Conservation (phyloP, 1,284 basidiomycete species). For the Ustilago esculenta region DNA sequence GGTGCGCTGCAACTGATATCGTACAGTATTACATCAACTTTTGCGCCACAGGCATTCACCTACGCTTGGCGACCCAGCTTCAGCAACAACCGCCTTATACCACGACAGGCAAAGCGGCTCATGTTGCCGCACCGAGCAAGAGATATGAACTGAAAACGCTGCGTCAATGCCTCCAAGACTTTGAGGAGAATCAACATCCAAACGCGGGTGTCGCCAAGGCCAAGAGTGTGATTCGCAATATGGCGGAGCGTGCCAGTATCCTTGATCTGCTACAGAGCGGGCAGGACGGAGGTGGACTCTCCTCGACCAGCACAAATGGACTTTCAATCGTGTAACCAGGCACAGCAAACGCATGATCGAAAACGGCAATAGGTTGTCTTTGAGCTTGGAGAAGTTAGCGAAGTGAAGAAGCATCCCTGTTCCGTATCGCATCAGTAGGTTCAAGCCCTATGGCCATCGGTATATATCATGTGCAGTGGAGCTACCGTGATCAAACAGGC, state of each 20-base stretch:
- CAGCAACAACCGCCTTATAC: slow-evolving; percentile 11
- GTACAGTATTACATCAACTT: slow-evolving; percentile 64
- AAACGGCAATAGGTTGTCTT: too few relatives aligned
- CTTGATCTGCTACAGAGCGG: slow-evolving; percentile 5
- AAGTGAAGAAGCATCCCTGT: too few relatives aligned
- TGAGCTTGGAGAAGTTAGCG: too few relatives aligned
- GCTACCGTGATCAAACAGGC: too few relatives aligned
- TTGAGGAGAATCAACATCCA: slow-evolving; percentile 28
- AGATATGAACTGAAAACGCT: slow-evolving; percentile 25
- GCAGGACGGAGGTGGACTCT: neutral
- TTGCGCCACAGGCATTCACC: slow-evolving; percentile 63
- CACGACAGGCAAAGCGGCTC: neutral
- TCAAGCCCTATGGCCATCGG: too few relatives aligned
- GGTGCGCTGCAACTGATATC: slow-evolving; percentile 64
- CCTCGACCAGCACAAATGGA: too few relatives aligned
- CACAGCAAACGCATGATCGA: too few relatives aligned
- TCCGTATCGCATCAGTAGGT: too few relatives aligned
- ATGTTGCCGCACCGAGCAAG: slow-evolving; percentile 6
- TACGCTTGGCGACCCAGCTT: slow-evolving; percentile 59
- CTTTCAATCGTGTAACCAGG: too few relatives aligned
- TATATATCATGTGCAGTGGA: too few relatives aligned
- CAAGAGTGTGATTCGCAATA: slow-evolving; percentile 22
- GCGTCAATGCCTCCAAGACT: slow-evolving; percentile 17
- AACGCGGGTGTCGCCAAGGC: slow-evolving; percentile 25
- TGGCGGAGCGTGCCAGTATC: slow-evolving; percentile 21